Base-by-base conservation (phyloP, 805 yeast species). In the Candida saitoana region DNA sequence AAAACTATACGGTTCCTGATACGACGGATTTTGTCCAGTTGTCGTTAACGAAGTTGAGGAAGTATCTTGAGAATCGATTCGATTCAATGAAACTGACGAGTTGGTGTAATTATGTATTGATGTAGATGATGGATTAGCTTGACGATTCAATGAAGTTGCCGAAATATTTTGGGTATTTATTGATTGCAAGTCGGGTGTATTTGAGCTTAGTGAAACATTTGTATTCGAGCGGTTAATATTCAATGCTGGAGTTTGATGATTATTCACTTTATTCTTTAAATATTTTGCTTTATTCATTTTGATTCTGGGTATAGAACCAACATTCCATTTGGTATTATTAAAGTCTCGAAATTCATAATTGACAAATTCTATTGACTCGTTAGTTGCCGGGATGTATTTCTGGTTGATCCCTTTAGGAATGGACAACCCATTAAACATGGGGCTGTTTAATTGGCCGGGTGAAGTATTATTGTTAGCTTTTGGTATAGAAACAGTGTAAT, bases 261-360 rank as follows among this genome's bases (percentile, higher is more conserved):
- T 39, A 39, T 55, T 50, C 12, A 58, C 37, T 25, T 41, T 48
- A 19, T 48, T 50, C 36, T 47, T 52, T 9, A 63, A 36, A 34
- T 52, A 54, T 34, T 54, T 58, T 42, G 57, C 37, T 37, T 50
- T 61, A 31, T 63, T 57, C 14, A 47, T 25, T 44, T 69, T 60
- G 5, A 65, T 63, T 38, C 71, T 54, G 3, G 79, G 76, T 4
- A 73, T 67, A 2, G 77, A 67, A 0, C 82, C 80, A 39, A 73
- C 49, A 36, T 57, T 53, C 71, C 71, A 71, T 24, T 41, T 44
- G 32, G 44, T 38, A 47, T 58, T 55, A 32, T 54, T 34, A 41
- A 57, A 44, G 47, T 62, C 64, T 20, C 42, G 41, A 7, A 62
- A 37, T 30, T 58, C 65, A 49, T 64, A 73, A 44, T 59, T 60